Conservation (phyloP, 2,329 filamentous ascomycete species). For the Hymenoscyphus scutula region DNA sequence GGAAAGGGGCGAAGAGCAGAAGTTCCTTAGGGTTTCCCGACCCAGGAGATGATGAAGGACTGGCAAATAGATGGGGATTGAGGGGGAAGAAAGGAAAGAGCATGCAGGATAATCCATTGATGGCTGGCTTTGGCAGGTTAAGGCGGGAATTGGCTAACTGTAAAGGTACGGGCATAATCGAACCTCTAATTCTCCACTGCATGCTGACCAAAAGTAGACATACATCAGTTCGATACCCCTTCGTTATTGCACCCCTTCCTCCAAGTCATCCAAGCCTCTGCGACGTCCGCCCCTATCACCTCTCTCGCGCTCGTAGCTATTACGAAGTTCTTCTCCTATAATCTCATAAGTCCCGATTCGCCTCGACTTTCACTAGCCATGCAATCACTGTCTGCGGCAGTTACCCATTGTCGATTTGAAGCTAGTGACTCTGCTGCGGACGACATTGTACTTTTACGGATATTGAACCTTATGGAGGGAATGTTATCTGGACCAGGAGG, state of each 20-base stretch:
- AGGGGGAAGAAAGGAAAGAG: conserved; percentile 94
- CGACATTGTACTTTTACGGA: conserved; percentile 91
- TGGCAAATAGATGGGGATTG: conserved; percentile 87
- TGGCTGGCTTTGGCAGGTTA: conserved; percentile 88
- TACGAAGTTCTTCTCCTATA: conserved; percentile 95
- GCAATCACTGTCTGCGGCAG: conserved; percentile 90
- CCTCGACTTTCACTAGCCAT: conserved; percentile 89
- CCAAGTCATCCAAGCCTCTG: conserved; percentile 93
- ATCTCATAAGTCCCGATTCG: conserved; percentile 79
- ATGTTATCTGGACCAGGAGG: conserved; percentile 95
- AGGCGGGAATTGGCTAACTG: conserved; percentile 83
- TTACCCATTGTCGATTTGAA: conserved; percentile 97
- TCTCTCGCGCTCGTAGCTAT: conserved; percentile 90
- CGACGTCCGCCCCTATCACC: conserved; percentile 93
- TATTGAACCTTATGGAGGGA: conserved; percentile 95
- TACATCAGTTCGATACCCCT: conserved; percentile 83
- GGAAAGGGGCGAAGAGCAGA: conserved; percentile 28
- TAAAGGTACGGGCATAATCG: conserved; percentile 56
- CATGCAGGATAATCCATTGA: conserved; percentile 95
- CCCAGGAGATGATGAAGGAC: conserved; percentile 50
- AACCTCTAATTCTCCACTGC: background rate
- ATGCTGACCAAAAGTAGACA: conserved; percentile 55
- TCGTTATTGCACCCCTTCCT: conserved; percentile 89
- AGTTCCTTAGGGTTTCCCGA: conserved; percentile 38
- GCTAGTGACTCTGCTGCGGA: conserved; percentile 93